phyloP scores from a whole-genome alignment of 805 yeast species.

The Spathaspora hagerdaliae region DNA sequence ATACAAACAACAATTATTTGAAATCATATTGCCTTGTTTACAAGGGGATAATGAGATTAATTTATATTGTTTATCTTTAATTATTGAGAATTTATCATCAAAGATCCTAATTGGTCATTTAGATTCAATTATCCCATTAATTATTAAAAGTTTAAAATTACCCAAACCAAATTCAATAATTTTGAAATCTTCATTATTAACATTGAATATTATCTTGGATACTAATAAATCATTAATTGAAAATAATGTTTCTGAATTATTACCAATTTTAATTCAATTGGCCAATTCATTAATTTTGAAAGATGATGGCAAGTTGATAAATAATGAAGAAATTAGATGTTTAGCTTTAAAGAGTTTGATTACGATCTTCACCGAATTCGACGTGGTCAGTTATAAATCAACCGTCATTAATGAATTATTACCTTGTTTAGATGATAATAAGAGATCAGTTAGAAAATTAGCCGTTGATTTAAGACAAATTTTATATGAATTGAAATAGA shows the following conservation, averaged over 20 bases:
- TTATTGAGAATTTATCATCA: constrained; percentile 62
- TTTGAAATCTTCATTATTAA: constrained; percentile 56
- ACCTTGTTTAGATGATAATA: constrained; percentile 63
- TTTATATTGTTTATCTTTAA: constrained; percentile 61
- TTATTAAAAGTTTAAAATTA: constrained; percentile 59
- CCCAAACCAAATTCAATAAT: constrained; percentile 36
- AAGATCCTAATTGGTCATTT: constrained; percentile 64
- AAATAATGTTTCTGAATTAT: constrained; percentile 51
- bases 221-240: constrained; percentile 53
- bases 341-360: constrained; percentile 54
- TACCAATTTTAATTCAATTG: constrained; percentile 50
- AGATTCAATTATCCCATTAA: constrained; percentile 61
- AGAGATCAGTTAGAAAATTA: constrained; percentile 68
- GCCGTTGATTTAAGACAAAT: constrained; percentile 79
- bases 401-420: constrained; percentile 46
- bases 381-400: constrained; percentile 25
- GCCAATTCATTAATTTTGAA: constrained; percentile 14
- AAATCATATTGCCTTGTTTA: constrained; percentile 52
- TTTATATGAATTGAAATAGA: constrained; percentile 50
- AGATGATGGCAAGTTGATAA: constrained; percentile 16
- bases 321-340: constrained; percentile 49
- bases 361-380: constrained; percentile 35
- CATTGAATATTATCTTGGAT: constrained; percentile 49
- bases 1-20: constrained; percentile 79
- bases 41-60: constrained; percentile 43